Base-by-base conservation (phyloP, 192 early-diverging fungal genomes). In the Geranomyces variabilis region DNA sequence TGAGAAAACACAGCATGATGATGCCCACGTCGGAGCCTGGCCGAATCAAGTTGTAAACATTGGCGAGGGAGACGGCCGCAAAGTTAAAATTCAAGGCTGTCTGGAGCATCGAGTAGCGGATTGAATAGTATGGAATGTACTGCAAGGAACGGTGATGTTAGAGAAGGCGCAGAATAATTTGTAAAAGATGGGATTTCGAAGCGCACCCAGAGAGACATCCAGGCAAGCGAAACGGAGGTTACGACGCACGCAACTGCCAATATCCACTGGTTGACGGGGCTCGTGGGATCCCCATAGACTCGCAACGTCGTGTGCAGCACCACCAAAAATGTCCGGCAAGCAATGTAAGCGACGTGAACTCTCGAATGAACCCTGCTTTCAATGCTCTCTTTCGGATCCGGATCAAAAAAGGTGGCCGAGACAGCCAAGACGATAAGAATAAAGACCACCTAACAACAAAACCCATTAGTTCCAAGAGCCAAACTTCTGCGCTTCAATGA, bases 91-190 rank as follows among this genome's bases (percentile, higher is more conserved):
- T 76, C 36, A 80, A 63, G 3, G 65, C 67, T 15, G 79, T 66
- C 34, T 79, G 60, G 30, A 83, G 69, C 4, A 77, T 55, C 2
- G 76, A 61, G 61, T 75, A 83, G 1, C 55, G 15, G 66, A 68
- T 79, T 67, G 73, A 36, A 62, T 83, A 83, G 70, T 79, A 83
- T 7, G 81, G 79, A 48, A 83, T 75, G 70, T 81, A 83, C 81
- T 75, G 29, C 5, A 33, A 17, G n/a, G n/a, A n/a, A n/a, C n/a
- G n/a, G n/a, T n/a, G n/a, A n/a, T n/a, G n/a, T n/a, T n/a, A n/a
- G n/a, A n/a, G n/a, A n/a, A n/a, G n/a, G n/a, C n/a, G n/a, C 31
- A 41, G 10, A 41, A 3, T 10, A 41, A 7, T 7, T 41, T 71
- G 24, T 46, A 41, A 29, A 63, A 59, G 60, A 41, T 7, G 28